phyloP scores from a whole-genome alignment of 2,329 filamentous ascomycete species.

The Ilyonectria destructans region DNA sequence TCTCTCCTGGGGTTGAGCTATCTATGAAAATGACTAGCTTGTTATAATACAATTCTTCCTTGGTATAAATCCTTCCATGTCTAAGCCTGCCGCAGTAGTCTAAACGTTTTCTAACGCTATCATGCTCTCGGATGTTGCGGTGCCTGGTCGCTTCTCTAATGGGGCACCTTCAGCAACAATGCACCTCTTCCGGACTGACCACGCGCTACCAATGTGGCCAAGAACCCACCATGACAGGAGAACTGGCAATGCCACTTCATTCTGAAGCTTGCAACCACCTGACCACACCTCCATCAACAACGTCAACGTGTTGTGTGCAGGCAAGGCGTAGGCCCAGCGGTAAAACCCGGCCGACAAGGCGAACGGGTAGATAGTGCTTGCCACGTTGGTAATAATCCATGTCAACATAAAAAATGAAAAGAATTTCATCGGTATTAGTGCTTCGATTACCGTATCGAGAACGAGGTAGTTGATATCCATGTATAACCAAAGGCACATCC shows the following conservation, averaged over 20 bases:
- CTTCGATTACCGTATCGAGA: slow-evolving; percentile 54
- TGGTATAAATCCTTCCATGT: background rate
- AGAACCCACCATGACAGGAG: slow-evolving; percentile 59
- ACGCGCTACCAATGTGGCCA: slow-evolving; percentile 44
- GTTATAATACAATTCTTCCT: background rate
- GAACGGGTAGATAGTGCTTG: slow-evolving; percentile 56
- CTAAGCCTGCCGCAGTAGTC: too few species aligned
- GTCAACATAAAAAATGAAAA: slow-evolving; percentile 61
- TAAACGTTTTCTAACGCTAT: slow-evolving; percentile 1
- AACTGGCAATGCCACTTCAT: slow-evolving; percentile 56
- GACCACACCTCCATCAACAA: slow-evolving; percentile 61
- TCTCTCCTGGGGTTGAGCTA: too few species aligned
- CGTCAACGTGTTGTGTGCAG: slow-evolving; percentile 54
- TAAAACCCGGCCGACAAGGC: slow-evolving; percentile 59
- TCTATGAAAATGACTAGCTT: background rate
- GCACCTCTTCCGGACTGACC: slow-evolving; percentile 47
- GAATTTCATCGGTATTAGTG: slow-evolving; percentile 53
- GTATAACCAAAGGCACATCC: slow-evolving; percentile 57
- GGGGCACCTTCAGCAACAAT: slow-evolving; percentile 24
- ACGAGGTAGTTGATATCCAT: slow-evolving; percentile 61
- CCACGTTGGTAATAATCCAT: slow-evolving; percentile 60
- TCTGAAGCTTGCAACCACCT: slow-evolving; percentile 58
- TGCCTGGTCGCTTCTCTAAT: slow-evolving; percentile 16
- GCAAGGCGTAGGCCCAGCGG: slow-evolving; percentile 56
- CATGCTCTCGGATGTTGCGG: slow-evolving; percentile 3